These are phyloP conservation scores for Trypanosoma melophagium DNA, from an alignment of 208 protist genomes.

Conservation along the genomic window DNA sequence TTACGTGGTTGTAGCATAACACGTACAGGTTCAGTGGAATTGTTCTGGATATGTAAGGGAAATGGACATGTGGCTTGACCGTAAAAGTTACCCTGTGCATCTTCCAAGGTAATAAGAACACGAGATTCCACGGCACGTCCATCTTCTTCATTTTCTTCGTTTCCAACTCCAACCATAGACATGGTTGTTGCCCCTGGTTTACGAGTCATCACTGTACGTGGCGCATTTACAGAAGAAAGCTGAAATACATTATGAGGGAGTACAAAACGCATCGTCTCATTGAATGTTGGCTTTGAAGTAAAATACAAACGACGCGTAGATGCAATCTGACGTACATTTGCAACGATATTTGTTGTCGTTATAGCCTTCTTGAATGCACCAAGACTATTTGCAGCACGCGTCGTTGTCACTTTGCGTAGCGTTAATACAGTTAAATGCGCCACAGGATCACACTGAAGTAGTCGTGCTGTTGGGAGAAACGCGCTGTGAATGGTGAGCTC, in stretches of 20 bases:
- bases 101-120: slow-evolving; percentile 59
- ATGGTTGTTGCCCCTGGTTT: slow-evolving; percentile 8
- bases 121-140: slow-evolving; percentile 37
- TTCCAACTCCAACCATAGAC: not conserved
- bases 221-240: not conserved
- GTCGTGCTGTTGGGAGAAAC: slow-evolving; percentile 68
- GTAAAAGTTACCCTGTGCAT: slow-evolving; percentile 34
- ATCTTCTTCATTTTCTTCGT: not conserved
- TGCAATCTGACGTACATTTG: slow-evolving; percentile 11
- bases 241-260: slow-evolving; percentile 1
- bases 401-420: slow-evolving; percentile 41
- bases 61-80: slow-evolving; percentile 80
- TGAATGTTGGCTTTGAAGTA: slow-evolving; percentile 26
- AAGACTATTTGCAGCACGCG: slow-evolving; percentile 1
- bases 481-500: slow-evolving; percentile 72
- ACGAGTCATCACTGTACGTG: not conserved
- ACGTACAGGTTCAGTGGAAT: slow-evolving; percentile 40
- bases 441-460: slow-evolving; percentile 75
- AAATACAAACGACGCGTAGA: slow-evolving; percentile 24
- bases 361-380: slow-evolving; percentile 15
- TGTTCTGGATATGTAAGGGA: slow-evolving; percentile 58
- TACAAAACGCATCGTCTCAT: slow-evolving; percentile 24
- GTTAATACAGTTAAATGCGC: slow-evolving; percentile 68
- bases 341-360: slow-evolving; percentile 12
- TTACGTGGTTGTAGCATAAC: slow-evolving; percentile 83